Evolutionary conservation across 306 rosid species (phyloP).

Genomic region (Glycine latifolia): DNA sequence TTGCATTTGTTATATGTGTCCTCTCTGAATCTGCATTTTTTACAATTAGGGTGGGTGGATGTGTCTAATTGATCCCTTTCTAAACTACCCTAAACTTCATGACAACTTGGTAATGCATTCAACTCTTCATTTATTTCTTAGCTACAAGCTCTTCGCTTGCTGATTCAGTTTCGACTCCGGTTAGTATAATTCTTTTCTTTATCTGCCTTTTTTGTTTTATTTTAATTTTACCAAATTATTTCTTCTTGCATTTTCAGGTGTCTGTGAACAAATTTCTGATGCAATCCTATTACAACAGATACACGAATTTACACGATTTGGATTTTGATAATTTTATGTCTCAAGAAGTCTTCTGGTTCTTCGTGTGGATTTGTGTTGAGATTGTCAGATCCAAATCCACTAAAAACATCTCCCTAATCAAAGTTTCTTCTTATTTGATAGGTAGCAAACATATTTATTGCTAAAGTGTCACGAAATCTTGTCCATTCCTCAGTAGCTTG

Average conservation of each 20-base stretch:
- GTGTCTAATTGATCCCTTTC: neutral
- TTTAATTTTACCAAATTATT: conserved; percentile 9
- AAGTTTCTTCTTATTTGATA: too few relatives aligned
- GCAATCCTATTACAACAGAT: conserved; percentile 62
- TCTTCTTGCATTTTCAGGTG: conserved; percentile 57
- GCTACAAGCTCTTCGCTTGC: conserved; percentile 51
- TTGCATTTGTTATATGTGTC: too few relatives aligned
- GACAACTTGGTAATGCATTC: conserved; percentile 44
- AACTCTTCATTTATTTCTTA: conserved; percentile 42
- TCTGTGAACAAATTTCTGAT: conserved; percentile 53
- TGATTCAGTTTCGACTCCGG: conserved; percentile 59
- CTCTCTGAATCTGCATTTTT: neutral
- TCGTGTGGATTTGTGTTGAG: conserved; percentile 51
- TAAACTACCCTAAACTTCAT: conserved; percentile 25
- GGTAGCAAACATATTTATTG: too few relatives aligned
- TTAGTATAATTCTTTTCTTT: conserved; percentile 39
- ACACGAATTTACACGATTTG: conserved; percentile 55
- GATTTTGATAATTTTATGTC: conserved; percentile 64
- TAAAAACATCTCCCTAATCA: too few relatives aligned
- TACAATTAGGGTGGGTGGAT: neutral
- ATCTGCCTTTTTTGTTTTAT: conserved; percentile 5
- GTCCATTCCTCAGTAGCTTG: too few relatives aligned
- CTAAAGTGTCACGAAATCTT: too few relatives aligned
- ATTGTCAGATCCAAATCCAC: conserved; percentile 48
- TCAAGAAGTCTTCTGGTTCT: conserved; percentile 52